A percentile compares a stretch with the other conserved stretches of the same genome.
phyloP scores from a whole-genome alignment of 2,329 filamentous ascomycete genomes.

The Trichoderma polysporum region DNA sequence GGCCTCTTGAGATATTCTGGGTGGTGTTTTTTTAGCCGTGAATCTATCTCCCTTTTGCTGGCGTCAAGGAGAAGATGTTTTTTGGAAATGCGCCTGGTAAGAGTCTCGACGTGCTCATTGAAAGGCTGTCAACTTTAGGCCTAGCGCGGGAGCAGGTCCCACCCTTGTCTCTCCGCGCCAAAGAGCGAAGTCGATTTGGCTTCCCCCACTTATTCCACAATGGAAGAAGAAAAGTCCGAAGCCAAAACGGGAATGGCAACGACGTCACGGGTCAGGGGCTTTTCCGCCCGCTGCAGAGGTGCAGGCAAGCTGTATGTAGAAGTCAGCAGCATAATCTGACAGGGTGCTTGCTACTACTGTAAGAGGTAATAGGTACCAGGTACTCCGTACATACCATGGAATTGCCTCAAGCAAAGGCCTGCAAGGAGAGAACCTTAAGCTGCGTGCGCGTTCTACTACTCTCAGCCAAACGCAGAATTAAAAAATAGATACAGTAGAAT shows the following conservation, averaged over 20 bases:
- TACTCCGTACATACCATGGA: not conserved
- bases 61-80: conserved; percentile 33
- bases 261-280: conserved; percentile 21
- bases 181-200: conserved; percentile 3
- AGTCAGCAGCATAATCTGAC: not conserved
- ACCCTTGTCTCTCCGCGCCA: conserved; percentile 21
- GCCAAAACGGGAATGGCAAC: not conserved
- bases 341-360: not conserved
- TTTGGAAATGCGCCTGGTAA: conserved; percentile 33
- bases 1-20: not conserved
- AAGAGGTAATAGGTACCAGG: not conserved
- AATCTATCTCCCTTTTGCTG: conserved; percentile 18
- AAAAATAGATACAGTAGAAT: not conserved
- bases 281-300: not conserved
- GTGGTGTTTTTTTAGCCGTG: conserved; percentile 6
- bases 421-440: not conserved
- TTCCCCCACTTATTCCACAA: not conserved
- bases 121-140: conserved; percentile 33
- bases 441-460: not conserved
- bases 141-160: conserved; percentile 33
- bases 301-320: conserved; percentile 1
- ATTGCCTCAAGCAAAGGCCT: not conserved
- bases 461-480: not conserved
- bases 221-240: conserved; percentile 19
- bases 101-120: conserved; percentile 38